Conservation (phyloP, 2,329 filamentous ascomycete genomes). For the Paecilomyces niveus region DNA sequence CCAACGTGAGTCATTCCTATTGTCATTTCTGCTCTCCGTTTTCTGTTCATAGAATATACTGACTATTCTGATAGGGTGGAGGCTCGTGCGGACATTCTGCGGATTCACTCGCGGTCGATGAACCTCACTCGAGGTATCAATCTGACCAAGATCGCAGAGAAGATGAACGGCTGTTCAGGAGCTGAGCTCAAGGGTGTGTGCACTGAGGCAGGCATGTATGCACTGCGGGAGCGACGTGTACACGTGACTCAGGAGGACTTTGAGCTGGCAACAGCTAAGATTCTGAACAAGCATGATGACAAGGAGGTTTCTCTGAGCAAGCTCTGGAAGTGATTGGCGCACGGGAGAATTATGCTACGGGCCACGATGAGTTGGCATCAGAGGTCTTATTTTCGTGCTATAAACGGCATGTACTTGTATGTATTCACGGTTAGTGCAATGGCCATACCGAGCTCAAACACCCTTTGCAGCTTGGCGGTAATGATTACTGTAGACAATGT, state of each 20-base stretch:
- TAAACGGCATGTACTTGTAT: neutral
- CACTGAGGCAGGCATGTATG: constrained; percentile 98
- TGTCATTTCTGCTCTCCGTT: constrained; percentile 1
- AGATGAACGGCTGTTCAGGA: constrained; percentile 98
- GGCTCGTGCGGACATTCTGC: constrained; percentile 91
- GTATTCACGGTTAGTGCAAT: neutral
- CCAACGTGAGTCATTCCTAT: constrained; percentile 53
- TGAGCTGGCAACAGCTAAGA: constrained; percentile 96
- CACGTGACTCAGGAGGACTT: constrained; percentile 99
- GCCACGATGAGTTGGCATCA: neutral
- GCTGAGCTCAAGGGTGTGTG: constrained; percentile 98
- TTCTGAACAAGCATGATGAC: constrained; percentile 98
- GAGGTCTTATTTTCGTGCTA: neutral
- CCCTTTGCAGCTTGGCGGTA: neutral
- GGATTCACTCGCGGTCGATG: constrained; percentile 97
- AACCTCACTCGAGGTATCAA: constrained; percentile 97
- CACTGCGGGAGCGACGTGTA: constrained; percentile 85
- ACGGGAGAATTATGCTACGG: neutral
- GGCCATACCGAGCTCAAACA: neutral
- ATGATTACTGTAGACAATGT: neutral
- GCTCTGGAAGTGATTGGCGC: constrained; percentile 61
- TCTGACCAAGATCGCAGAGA: constrained; percentile 95
- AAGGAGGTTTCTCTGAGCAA: constrained; percentile 90
- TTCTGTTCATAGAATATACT: constrained; percentile 7
- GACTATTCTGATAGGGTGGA: constrained; percentile 54